Conservation (phyloP, 352 stramenopile species). For the Phytophthora sp. region DNA sequence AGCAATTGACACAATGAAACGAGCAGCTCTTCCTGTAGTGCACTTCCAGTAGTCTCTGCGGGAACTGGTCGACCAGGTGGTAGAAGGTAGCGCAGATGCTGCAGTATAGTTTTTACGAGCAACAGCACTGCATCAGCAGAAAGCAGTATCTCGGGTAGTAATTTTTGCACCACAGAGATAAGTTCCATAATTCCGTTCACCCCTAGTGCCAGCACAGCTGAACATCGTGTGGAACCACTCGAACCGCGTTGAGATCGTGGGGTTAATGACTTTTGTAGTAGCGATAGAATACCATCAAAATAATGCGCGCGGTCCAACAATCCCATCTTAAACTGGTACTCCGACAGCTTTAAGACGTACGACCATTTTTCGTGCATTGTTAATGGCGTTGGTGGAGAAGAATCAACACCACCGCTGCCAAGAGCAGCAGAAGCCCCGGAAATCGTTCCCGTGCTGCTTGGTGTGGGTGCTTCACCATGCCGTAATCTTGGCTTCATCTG, state of each 20-base stretch:
- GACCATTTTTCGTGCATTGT: conserved; percentile 81
- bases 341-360: conserved; percentile 81
- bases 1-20: conserved; percentile 75
- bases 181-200: conserved; percentile 84
- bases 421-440: conserved; percentile 5
- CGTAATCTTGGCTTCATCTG: conserved; percentile 24
- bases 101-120: conserved; percentile 79
- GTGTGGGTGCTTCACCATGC: conserved; percentile 21
- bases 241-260: conserved; percentile 45
- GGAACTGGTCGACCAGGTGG: conserved; percentile 56
- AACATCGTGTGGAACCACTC: conserved; percentile 35
- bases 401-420: conserved; percentile 12
- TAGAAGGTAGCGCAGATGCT: conserved; percentile 81
- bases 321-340: conserved; percentile 84
- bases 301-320: conserved; percentile 78
- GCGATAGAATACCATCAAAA: conserved; percentile 78
- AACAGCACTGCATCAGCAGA: conserved; percentile 57
- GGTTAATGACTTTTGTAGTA: conserved; percentile 80
- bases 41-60: conserved; percentile 38
- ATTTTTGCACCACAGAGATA: conserved; percentile 67
- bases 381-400: conserved; percentile 25
- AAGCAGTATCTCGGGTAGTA: conserved; percentile 76
- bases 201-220: conserved; percentile 58
- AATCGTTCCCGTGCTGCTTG: conserved; percentile 1
- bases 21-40: conserved; percentile 74